Conservation (phyloP, 768 basidiomycete genomes). For the Megacollybia marginata region DNA sequence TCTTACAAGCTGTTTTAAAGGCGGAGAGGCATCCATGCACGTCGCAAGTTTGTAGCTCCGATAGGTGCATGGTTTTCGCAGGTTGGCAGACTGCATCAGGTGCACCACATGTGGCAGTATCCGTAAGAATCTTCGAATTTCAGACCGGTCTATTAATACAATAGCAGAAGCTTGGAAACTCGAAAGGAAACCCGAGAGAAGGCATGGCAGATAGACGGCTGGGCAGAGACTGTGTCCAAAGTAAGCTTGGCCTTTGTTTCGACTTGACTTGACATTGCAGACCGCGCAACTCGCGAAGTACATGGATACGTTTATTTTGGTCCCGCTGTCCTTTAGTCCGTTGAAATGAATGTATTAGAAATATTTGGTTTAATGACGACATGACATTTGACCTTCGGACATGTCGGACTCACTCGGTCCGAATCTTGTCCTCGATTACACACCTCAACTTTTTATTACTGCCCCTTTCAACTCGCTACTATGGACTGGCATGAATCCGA, state of each 20-base stretch:
- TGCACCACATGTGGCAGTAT: conserved; percentile 98
- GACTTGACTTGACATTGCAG: conserved; percentile 28
- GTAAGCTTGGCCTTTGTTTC: conserved; percentile 26
- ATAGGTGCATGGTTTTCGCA: conserved; percentile 93
- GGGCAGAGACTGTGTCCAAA: conserved; percentile 93
- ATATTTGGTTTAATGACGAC: too few species aligned
- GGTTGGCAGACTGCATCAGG: conserved; percentile 75
- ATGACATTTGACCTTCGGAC: too few species aligned
- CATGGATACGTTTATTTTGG: conserved; percentile 85
- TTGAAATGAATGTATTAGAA: conserved; percentile 46
- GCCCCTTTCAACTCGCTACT: conserved; percentile 11
- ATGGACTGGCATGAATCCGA: conserved; percentile 61
- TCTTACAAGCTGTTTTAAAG: conserved; percentile 29
- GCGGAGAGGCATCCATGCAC: conserved; percentile 92
- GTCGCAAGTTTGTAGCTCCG: conserved; percentile 78
- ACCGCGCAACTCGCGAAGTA: conserved; percentile 79
- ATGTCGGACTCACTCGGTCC: too few species aligned
- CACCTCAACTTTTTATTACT: not conserved
- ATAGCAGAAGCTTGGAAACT: conserved; percentile 58
- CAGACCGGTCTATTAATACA: conserved; percentile 6
- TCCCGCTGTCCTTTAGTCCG: conserved; percentile 77
- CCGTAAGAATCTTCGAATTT: conserved; percentile 43
- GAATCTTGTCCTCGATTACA: not conserved
- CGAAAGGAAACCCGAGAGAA: conserved; percentile 81
- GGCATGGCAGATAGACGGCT: conserved; percentile 93